A percentile compares a stretch with the other conserved stretches of the same genome.
phyloP scores from a whole-genome alignment of 805 yeast genomes.

The Candida cerambycidarum region DNA sequence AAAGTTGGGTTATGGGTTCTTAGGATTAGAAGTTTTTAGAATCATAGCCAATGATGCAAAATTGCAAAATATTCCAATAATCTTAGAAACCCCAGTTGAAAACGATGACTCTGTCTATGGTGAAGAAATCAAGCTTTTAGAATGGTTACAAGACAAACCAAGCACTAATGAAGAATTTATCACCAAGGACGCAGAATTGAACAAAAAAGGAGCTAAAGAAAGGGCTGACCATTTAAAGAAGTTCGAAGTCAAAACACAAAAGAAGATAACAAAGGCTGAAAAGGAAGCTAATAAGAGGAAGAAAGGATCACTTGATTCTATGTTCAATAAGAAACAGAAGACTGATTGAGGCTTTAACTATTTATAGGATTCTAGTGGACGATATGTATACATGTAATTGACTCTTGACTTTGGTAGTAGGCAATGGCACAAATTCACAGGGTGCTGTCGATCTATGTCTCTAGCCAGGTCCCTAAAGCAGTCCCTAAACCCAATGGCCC shows the following conservation, averaged over 20 bases:
- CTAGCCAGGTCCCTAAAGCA: too few relatives aligned
- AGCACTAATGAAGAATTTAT: constrained; percentile 56
- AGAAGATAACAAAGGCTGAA: constrained; percentile 13
- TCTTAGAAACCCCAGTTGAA: constrained; percentile 83
- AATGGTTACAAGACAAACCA: constrained; percentile 68
- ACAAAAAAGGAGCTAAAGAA: constrained; percentile 62
- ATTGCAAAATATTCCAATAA: constrained; percentile 67
- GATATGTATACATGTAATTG: too few relatives aligned
- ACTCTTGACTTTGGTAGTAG: too few relatives aligned
- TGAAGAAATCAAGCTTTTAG: constrained; percentile 77
- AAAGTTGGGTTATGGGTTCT: constrained; percentile 81
- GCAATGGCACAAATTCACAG: too few relatives aligned
- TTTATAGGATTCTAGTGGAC: too few relatives aligned
- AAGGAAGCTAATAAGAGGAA: constrained; percentile 7
- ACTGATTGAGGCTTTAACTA: background rate
- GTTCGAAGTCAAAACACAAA: constrained; percentile 52
- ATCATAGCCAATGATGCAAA: constrained; percentile 67
- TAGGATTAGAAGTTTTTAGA: constrained; percentile 84
- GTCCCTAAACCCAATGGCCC: too few relatives aligned
- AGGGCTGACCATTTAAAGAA: constrained; percentile 68
- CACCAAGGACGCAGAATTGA: constrained; percentile 49
- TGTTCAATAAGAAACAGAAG: constrained; percentile 12
- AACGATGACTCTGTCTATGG: constrained; percentile 69
- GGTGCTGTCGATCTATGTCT: too few relatives aligned
- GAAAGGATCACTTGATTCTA: constrained; percentile 12